These are phyloP conservation scores for Stromatinia cepivora DNA, from an alignment of 2,329 filamentous ascomycete species.

Conservation along the genomic window DNA sequence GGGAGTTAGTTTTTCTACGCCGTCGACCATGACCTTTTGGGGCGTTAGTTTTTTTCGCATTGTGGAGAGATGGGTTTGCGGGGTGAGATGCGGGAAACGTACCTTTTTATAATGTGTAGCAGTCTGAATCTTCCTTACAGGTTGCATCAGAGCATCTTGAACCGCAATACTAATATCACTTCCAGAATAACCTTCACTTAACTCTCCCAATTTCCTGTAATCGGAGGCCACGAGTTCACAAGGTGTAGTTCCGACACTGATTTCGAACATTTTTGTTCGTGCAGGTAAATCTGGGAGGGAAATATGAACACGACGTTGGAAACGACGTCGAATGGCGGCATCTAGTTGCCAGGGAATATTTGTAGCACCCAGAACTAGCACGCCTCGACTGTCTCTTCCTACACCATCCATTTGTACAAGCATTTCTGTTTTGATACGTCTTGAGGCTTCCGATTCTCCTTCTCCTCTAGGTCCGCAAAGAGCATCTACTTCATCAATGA, in stretches of 20 bases:
- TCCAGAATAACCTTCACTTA: conserved; percentile 92
- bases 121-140: conserved; percentile 92
- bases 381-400: conserved; percentile 89
- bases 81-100: conserved; percentile 29
- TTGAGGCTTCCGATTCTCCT: conserved; percentile 95
- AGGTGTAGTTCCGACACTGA: conserved; percentile 89
- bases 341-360: conserved; percentile 99
- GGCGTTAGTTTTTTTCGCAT: conserved; percentile 20
- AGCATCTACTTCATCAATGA: conserved; percentile 97
- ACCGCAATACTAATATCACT: conserved; percentile 96
- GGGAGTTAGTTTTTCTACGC: conserved; percentile 70
- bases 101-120: conserved; percentile 98
- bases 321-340: conserved; percentile 90
- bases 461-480: conserved; percentile 90
- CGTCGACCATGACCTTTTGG: conserved; percentile 67
- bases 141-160: conserved; percentile 96
- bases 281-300: conserved; percentile 84
- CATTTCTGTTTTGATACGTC: conserved; percentile 97
- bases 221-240: conserved; percentile 78
- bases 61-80: not conserved
- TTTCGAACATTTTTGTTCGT: conserved; percentile 77
- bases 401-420: conserved; percentile 99
- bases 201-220: conserved; percentile 73
- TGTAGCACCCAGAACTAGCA: conserved; percentile 91
- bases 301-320: conserved; percentile 95